These are phyloP conservation scores for Volvariella volvacea DNA, from an alignment of 1,284 basidiomycete species.

Conservation along the genomic window DNA sequence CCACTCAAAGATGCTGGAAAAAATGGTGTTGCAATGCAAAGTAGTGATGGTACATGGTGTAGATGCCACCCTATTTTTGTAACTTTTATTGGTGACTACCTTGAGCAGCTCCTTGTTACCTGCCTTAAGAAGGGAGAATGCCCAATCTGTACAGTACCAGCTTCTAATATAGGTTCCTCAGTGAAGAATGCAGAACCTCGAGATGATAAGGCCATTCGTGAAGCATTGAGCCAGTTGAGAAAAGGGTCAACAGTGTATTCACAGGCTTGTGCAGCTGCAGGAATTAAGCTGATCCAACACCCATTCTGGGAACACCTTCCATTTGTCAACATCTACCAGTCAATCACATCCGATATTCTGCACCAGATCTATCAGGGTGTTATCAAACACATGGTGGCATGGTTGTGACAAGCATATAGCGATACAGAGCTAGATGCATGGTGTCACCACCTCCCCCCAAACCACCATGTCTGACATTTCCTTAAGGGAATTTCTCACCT, in stretches of 20 bases:
- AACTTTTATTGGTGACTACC: conserved; percentile 18
- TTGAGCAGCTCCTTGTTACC: conserved; percentile 17
- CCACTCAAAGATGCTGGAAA: conserved; percentile 21
- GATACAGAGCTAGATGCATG: conserved; percentile 8
- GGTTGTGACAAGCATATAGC: conserved; percentile 1
- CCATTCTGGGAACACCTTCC: not conserved
- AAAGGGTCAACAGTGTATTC: conserved; percentile 1
- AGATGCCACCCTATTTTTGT: conserved; percentile 14
- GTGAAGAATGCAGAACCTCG: conserved; percentile 1
- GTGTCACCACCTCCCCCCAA: conserved; percentile 1
- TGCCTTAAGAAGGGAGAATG: conserved; percentile 15
- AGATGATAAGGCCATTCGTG: conserved; percentile 7
- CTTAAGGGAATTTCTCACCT: conserved; percentile 15
- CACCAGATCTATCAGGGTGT: conserved; percentile 1
- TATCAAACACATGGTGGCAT: conserved; percentile 13
- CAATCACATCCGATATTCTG: conserved; percentile 7
- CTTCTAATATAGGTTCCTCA: conserved; percentile 5
- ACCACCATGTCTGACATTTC: conserved; percentile 1
- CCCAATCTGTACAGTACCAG: conserved; percentile 8
- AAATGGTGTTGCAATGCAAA: conserved; percentile 19
- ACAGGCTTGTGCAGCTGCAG: not conserved
- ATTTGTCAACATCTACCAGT: not conserved
- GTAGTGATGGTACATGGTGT: conserved; percentile 19
- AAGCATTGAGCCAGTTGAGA: conserved; percentile 5
- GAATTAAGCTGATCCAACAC: not conserved